Evolutionary conservation across 768 basidiomycete species (phyloP).

Genomic region (Kwoniella europaea): DNA sequence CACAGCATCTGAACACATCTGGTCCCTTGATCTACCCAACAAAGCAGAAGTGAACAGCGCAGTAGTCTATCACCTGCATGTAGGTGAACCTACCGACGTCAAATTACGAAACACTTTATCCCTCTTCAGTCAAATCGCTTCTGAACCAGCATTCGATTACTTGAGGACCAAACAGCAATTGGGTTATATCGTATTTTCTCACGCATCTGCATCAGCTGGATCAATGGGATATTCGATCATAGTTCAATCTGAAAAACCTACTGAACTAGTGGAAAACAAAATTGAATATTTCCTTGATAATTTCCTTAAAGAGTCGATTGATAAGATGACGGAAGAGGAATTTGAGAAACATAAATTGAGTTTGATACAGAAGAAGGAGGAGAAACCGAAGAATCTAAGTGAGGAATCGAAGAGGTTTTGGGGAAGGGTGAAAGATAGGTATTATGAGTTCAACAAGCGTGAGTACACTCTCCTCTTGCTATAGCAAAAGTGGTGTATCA

Average conservation of each 20-base stretch:
- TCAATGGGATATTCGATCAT: conserved; percentile 79
- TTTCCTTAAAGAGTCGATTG: conserved; percentile 70
- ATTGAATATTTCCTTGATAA: conserved; percentile 81
- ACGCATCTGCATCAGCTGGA: conserved; percentile 65
- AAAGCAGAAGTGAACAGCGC: conserved; percentile 84
- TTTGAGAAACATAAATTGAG: conserved; percentile 79
- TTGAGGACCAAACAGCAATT: conserved; percentile 94
- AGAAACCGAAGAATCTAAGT: conserved; percentile 82
- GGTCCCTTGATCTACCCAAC: conserved; percentile 73
- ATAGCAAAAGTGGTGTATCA: too few species aligned
- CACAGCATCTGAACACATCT: conserved; percentile 73
- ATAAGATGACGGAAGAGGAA: conserved; percentile 71
- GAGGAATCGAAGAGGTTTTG: conserved; percentile 75
- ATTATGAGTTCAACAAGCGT: conserved; percentile 86
- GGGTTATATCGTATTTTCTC: conserved; percentile 78
- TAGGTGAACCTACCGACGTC: conserved; percentile 72
- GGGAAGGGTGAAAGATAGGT: conserved; percentile 74
- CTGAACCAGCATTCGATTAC: conserved; percentile 89
- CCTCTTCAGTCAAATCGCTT: conserved; percentile 79
- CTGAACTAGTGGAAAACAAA: conserved; percentile 80
- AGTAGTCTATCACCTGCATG: conserved; percentile 80
- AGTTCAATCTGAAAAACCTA: conserved; percentile 83
- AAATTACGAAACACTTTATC: conserved; percentile 69
- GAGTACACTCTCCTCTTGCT: conserved; percentile 54
- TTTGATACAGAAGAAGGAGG: conserved; percentile 78